These are phyloP conservation scores for Williopsis jadinii DNA, from an alignment of 1,139 yeast species.

Conservation along the genomic window DNA sequence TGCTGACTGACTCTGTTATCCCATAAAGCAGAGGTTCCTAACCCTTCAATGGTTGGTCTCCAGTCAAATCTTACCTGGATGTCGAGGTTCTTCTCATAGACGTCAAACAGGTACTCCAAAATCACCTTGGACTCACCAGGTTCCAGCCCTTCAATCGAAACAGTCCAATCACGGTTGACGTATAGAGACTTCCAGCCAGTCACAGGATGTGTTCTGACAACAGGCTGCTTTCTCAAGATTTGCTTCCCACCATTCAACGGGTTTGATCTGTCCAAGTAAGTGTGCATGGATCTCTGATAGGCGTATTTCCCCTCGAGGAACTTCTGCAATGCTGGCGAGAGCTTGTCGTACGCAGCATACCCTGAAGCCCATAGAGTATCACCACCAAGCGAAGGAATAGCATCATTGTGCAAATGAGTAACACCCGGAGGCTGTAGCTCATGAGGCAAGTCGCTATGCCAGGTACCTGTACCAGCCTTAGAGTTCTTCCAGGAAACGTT, in stretches of 20 bases:
- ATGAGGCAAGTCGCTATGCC: constrained; percentile 39
- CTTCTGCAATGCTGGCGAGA: constrained; percentile 34
- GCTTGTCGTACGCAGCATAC: constrained; percentile 39
- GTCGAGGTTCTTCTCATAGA: constrained; percentile 1
- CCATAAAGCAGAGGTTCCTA: constrained; percentile 13
- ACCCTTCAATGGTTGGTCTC: constrained; percentile 29
- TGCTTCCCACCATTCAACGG: constrained; percentile 19
- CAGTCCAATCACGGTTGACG: not conserved
- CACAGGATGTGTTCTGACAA: constrained; percentile 1
- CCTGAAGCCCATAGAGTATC: constrained; percentile 42
- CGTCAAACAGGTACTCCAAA: not conserved
- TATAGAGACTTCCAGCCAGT: constrained; percentile 1
- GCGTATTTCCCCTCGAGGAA: constrained; percentile 30
- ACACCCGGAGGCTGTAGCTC: constrained; percentile 40
- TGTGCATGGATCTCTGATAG: constrained; percentile 27
- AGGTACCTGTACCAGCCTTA: not conserved
- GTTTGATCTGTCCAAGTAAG: constrained; percentile 25
- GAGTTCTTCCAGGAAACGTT: not conserved
- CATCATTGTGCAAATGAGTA: constrained; percentile 36
- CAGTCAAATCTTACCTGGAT: constrained; percentile 2
- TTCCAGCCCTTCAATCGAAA: constrained; percentile 1
- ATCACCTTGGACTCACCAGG: constrained; percentile 1
- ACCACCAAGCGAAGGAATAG: constrained; percentile 38
- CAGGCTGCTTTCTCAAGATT: constrained; percentile 1
- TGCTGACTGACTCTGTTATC: constrained; percentile 34